Conservation (phyloP, 1,139 yeast species). For the Tardiomyces blankii region DNA sequence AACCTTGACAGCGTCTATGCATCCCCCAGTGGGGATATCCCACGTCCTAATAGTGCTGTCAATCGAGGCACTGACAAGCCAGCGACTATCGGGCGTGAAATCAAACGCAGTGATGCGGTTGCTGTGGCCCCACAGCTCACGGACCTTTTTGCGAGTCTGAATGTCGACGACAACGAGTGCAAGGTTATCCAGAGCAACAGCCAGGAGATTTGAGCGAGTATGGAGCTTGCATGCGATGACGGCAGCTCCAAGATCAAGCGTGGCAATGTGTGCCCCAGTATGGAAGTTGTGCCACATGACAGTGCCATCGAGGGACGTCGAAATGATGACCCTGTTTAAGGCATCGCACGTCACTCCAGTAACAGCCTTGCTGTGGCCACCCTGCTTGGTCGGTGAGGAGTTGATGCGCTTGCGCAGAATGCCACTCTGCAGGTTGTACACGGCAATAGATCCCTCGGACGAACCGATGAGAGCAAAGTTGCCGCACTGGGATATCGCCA, state of each 20-base stretch:
- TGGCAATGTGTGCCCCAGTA: constrained; percentile 57
- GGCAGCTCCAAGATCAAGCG: constrained; percentile 55
- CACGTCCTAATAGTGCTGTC: constrained; percentile 91
- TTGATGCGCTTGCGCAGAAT: constrained; percentile 46
- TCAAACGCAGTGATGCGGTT: constrained; percentile 84
- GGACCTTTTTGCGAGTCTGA: constrained; percentile 67
- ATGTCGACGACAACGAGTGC: constrained; percentile 77
- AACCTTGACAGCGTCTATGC: constrained; percentile 82
- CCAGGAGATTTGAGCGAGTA: constrained; percentile 71
- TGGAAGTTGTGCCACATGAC: constrained; percentile 84
- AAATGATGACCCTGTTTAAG: constrained; percentile 77
- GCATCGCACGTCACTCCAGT: constrained; percentile 89
- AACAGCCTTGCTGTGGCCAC: constrained; percentile 66
- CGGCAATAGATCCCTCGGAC: constrained; percentile 75
- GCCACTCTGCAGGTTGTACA: constrained; percentile 89
- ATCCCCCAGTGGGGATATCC: constrained; percentile 96
- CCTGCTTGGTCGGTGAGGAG: constrained; percentile 22
- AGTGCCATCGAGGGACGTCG: constrained; percentile 81
- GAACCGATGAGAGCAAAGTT: constrained; percentile 95
- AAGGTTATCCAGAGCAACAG: constrained; percentile 78
- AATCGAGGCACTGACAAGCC: constrained; percentile 77
- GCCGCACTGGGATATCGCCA: constrained; percentile 84
- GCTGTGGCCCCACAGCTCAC: constrained; percentile 83
- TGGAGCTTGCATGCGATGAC: constrained; percentile 71
- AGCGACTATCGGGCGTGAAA: constrained; percentile 91